These are phyloP conservation scores for Fusarium sacchari DNA, from an alignment of 2,329 filamentous ascomycete species.

Conservation along the genomic window DNA sequence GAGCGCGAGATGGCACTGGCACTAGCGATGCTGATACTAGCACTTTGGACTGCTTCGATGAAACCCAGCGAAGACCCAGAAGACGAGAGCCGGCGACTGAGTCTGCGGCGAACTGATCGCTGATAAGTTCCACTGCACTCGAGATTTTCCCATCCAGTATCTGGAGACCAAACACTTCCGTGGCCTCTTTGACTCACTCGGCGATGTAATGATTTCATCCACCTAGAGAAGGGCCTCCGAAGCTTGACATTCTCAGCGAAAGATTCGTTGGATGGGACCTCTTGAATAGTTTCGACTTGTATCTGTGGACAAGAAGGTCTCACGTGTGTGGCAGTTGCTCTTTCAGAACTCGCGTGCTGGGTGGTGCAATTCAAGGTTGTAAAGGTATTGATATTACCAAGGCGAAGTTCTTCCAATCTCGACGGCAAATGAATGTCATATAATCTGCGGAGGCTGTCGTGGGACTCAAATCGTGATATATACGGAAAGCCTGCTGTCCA, in stretches of 20 bases:
- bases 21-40: conserved; percentile 80
- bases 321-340: neutral
- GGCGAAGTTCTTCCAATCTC: conserved; percentile 33
- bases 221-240: conserved; percentile 72
- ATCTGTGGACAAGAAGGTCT: conserved; percentile 37
- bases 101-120: conserved; percentile 15
- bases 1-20: conserved; percentile 74
- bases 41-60: conserved; percentile 82
- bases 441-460: conserved; percentile 18
- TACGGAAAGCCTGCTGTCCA: conserved; percentile 45
- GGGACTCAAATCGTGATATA: neutral
- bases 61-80: conserved; percentile 82
- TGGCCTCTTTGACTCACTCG: conserved; percentile 59
- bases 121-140: neutral
- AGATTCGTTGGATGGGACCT: conserved; percentile 10
- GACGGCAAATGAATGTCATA: conserved; percentile 49
- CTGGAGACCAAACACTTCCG: conserved; percentile 4
- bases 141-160: conserved; percentile 14
- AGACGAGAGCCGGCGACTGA: conserved; percentile 65
- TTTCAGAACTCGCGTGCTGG: conserved; percentile 3
- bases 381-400: conserved; percentile 48
- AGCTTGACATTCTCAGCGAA: conserved; percentile 18
- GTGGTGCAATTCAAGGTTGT: conserved; percentile 54
- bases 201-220: conserved; percentile 76
- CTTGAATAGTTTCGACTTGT: conserved; percentile 37